These are phyloP conservation scores for Beverwykella pulmonaria DNA, from an alignment of 495 filamentous ascomycete species.

Conservation along the genomic window DNA sequence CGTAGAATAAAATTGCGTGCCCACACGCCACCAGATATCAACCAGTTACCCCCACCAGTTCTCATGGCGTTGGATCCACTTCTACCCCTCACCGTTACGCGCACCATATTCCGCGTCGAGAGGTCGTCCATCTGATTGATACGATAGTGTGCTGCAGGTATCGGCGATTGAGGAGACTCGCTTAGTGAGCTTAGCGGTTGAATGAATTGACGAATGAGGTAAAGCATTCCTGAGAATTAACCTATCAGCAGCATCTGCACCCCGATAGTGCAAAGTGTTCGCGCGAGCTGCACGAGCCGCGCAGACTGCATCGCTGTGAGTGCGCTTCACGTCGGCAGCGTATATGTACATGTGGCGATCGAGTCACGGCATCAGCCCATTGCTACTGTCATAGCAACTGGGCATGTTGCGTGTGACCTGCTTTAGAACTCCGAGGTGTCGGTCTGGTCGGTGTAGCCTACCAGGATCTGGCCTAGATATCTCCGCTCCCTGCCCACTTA, in stretches of 20 bases:
- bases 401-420: not conserved
- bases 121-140: not conserved
- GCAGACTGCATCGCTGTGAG: not conserved
- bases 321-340: not conserved
- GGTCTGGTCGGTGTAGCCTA: not conserved
- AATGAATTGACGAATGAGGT: slow-evolving; percentile 5
- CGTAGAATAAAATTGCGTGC: no score
- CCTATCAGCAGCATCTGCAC: not conserved
- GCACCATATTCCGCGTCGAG: not conserved
- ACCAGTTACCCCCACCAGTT: no score
- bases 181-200: not conserved
- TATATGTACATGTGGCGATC: no score
- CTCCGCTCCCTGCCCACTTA: slow-evolving; percentile 20
- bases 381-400: not conserved
- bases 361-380: not conserved
- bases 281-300: not conserved
- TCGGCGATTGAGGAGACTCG: not conserved
- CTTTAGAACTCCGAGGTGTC: not conserved
- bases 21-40: no score
- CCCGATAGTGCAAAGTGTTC: slow-evolving; percentile 4
- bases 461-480: slow-evolving; percentile 18
- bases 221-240: not conserved
- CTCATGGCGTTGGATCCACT: not conserved
- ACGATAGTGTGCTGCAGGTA: not conserved
- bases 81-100: not conserved